These are phyloP conservation scores for Hypocreales sp. DNA, from an alignment of 2,329 filamentous ascomycete genomes.

Conservation along the genomic window DNA sequence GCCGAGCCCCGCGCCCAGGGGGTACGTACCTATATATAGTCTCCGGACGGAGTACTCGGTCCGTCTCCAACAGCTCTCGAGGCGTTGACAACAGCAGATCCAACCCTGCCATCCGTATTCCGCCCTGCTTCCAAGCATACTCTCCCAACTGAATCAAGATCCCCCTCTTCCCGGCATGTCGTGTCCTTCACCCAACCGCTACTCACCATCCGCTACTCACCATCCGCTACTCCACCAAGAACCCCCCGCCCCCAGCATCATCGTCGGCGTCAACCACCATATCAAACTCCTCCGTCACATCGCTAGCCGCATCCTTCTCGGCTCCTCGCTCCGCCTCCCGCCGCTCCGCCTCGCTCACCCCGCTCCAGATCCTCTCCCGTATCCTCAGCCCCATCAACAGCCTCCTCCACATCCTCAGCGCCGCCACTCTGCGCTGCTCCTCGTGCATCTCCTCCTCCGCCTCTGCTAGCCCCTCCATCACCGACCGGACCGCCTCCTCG, in stretches of 20 bases:
- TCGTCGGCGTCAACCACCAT: slow-evolving; percentile 23
- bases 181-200: too few relatives aligned
- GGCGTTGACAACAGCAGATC: too few relatives aligned
- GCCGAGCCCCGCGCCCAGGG: too few relatives aligned
- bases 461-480: slow-evolving; percentile 52
- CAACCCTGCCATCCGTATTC: too few relatives aligned
- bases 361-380: slow-evolving; percentile 52
- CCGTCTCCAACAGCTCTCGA: too few relatives aligned
- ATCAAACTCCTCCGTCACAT: slow-evolving; percentile 26
- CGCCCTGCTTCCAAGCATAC: too few relatives aligned
- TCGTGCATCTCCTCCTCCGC: slow-evolving; percentile 48
- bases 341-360: slow-evolving; percentile 32
- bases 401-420: slow-evolving; percentile 49
- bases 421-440: slow-evolving; percentile 58
- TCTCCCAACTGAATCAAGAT: too few relatives aligned
- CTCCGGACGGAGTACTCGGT: too few relatives aligned
- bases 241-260: slow-evolving; percentile 28
- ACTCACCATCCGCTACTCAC: too few relatives aligned
- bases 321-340: slow-evolving; percentile 20
- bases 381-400: slow-evolving; percentile 69
- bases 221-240: slow-evolving; percentile 25
- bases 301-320: slow-evolving; percentile 19
- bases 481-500: slow-evolving; percentile 53
- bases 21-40: too few relatives aligned
- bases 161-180: too few relatives aligned